Base-by-base conservation (phyloP, 2,329 filamentous ascomycete genomes). In the Ophiostoma pallidulum region DNA sequence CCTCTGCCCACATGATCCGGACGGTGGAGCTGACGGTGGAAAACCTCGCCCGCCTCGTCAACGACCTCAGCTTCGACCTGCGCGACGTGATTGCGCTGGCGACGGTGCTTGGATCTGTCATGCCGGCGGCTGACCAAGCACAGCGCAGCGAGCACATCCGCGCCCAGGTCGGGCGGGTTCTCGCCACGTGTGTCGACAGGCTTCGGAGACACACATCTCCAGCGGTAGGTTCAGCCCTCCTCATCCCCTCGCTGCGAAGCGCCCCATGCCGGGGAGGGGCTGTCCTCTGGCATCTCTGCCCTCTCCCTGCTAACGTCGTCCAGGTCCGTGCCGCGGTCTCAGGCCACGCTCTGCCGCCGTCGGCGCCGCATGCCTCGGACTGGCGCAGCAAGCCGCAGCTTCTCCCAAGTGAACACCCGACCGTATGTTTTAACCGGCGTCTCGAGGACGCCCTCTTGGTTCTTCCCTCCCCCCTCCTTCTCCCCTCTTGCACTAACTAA, bases 11-110 rank as follows among this genome's bases (percentile, higher is more conserved):
- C 22, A 55, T 58, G 56, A 52, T 54, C 10, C 51, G 49, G 16
- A 54, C 55, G 5, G 52, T 58, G 4, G 56, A 58, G 47, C 52
- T 50, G 13, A 56, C 56, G 3, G 32, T 56, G 4, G 53, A 56
- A 5, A 54, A 51, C 26, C 45, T 58, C 26, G 53, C 54, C 8
- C 47, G 47, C 3, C 50, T 58, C 7, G 51, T 51, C 22, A 41
- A 42, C 14, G 56, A 58, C 14, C 40, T 56, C 8, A 54, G 54
- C 38, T 53, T 51, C 6, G 56, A 58, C 29, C 37, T 58, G 24
- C 54, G 54, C 24, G 56, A 56, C 16, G 49, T 57, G 8, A 48
- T 57, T 8, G 52, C 56, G 2, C 51, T 58, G 35, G 54, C 56
- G 1, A 47, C 54, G 2, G 55, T 57, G 20, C 42, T 58, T 9